Base-by-base conservation (phyloP, 2,329 filamentous ascomycete species). In the Cercospora beticola region DNA sequence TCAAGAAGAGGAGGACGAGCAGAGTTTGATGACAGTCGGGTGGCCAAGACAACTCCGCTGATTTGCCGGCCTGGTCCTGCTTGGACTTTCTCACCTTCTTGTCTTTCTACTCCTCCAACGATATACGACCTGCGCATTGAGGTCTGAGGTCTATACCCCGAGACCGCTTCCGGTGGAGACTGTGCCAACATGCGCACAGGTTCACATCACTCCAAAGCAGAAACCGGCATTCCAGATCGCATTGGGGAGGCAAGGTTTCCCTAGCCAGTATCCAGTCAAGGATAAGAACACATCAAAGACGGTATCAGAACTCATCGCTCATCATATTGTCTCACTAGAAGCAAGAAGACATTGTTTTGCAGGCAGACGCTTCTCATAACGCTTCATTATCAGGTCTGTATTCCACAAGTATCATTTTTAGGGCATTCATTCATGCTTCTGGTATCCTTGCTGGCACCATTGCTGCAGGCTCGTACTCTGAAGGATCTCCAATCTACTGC, bases 401-500 rank as follows among this genome's bases (percentile, higher is more conserved):
- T 26, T 54, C 49, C 49, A 23, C 49, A 28, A 28, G 23, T 28
- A 8, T 56, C 49, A 28, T 28, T 6, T 28, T 1, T 5, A 16
- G 16, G 9, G 14, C 16, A 18, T 56, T 52, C 46, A 52, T n/a
- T 30, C 49, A 56, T 56, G 23, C 23, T 56, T 28, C 5, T 56
- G 49, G 12, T 14, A n/a, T 28, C 5, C 23, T 26, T 1, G 16
- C 16, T 16, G 10, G 14, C 23, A 56, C 23, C 21, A 18, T 4
- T 12, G 30, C 10, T 8, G 31, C n/a, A 16, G 18, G 10, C 28
- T 33, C 28, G 8, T 5, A 33, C 2, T 18, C 56, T 6, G n/a
- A 12, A 18, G 9, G 9, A 16, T 9, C 10, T 59, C 12, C 8
- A 30, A 36, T 21, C 56, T 62, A 62, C 60, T 70, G 69, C 61